Evolutionary conservation across 1,284 basidiomycete genomes (phyloP), one percentile per base, ranked within the genome.

Genomic region (Puccinia hordei): DNA sequence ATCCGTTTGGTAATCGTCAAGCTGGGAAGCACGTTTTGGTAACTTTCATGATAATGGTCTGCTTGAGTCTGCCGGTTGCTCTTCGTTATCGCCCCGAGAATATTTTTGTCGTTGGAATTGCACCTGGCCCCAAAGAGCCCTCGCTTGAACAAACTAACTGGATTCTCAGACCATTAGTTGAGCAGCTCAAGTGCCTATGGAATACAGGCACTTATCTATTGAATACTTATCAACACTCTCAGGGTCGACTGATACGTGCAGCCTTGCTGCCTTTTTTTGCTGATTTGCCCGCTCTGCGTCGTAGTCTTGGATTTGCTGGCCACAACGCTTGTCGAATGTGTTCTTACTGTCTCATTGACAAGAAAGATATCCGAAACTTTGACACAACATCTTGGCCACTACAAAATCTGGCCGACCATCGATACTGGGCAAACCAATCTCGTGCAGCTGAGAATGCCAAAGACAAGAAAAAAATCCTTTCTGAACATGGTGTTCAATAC

Each of bases 31-130:
- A 78, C 44, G 75, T 71, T 9, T 78, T 65, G 3, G 61, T 78
- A 0, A 55, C 63, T 10, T 78, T 78, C 5, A 27, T 69, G 0
- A 33, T 78, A 22, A 41, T 78, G 51, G 65, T 69, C 41, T 65
- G 57, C 27, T 65, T 30, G 6, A 38, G 30, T 24, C 59, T 83
- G 13, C 75, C 86, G 35, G 86, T 69, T 0, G 51, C 82, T 2
- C 46, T 86, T 13, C 84, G 87, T 0, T 85, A 85, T 76, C 82
- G 83, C 24, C 61, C 81, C 0, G 85, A 87, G 71, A 87, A 88
- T 65, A 82, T 87, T 22, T 87, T 83, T 77, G 82, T 87, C 12
- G 85, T 84, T 5, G 86, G 86, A 0, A 82, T 88, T 22, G 85
- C 85, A 85, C 87, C 84, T 22, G 83, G 83, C 0, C 83, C 82